A percentile compares a stretch with the other conserved stretches of the same genome.
These are phyloP conservation scores for Pleoardoris graminearum DNA, from an alignment of 2,329 filamentous ascomycete species.

Conservation along the genomic window DNA sequence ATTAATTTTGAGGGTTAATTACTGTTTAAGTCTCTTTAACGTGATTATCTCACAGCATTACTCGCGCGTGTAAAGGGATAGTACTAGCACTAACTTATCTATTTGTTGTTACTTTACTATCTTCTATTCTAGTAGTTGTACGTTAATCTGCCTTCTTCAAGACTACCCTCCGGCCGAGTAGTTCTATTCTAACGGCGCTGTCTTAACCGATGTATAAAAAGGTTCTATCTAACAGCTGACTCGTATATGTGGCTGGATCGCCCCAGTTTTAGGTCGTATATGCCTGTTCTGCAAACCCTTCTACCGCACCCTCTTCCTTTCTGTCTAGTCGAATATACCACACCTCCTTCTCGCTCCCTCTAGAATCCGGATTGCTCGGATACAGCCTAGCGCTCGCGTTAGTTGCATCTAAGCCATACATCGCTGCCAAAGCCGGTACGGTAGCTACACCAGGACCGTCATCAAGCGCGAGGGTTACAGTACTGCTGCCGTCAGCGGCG, in stretches of 20 bases:
- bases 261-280: conserved; percentile 28
- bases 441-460: conserved; percentile 27
- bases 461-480: conserved; percentile 19
- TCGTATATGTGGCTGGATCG: conserved; percentile 23
- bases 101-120: no score
- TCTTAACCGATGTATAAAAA: conserved; percentile 13
- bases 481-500: not conserved
- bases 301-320: not conserved
- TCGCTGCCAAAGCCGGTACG: conserved; percentile 16
- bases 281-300: conserved; percentile 23
- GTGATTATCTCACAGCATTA: no score
- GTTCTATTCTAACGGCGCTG: conserved; percentile 12
- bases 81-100: no score
- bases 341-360: conserved; percentile 13
- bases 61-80: no score
- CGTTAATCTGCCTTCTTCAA: not conserved
- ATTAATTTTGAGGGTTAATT: no score
- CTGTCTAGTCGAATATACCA: conserved; percentile 27
- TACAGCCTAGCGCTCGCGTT: conserved; percentile 27
- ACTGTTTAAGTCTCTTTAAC: no score
- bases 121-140: no score
- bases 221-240: conserved; percentile 25
- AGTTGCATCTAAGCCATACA: conserved; percentile 8
- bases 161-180: conserved; percentile 6
- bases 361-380: conserved; percentile 25